Evolutionary conservation across 768 basidiomycete species (phyloP), one percentile per base, ranked within the genome.

Genomic region (Harrya chromipes): DNA sequence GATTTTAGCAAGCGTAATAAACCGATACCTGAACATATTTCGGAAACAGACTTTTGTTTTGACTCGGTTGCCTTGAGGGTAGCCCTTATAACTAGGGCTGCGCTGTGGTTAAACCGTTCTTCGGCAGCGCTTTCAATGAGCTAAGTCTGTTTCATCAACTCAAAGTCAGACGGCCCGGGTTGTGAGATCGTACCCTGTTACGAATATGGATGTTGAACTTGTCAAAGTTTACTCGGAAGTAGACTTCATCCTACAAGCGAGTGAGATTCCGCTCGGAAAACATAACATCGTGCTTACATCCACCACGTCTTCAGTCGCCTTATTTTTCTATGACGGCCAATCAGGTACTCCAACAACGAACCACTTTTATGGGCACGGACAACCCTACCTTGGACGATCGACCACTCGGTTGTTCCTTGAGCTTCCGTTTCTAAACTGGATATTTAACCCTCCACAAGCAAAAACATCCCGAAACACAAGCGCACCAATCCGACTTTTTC

Each of bases 211-310:
- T 74, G 56, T 87, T 84, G 68, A 94, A 95, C 59, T 82, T 87
- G 57, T 93, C 86, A 63, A 85, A 89, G 71, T 97, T 97, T 41
- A 97, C 79, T 41, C 90, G 82, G 63, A 97, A 89, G 67, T 84
- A 83, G 29, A 90, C 79, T 3, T 74, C 73, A 16, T 88, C 82
- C 85, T 93, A 50, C 7, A 5, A 47, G 8, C 23, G 60, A 40
- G 35, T 52, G 38, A 60, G 38, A 27, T 17, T 14, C 2, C 0
- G 9, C 26, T 23, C 29, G 11, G 3, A 24, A 1, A 24, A 27
- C 24, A 42, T 54, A 36, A 27, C n/a, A 27, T 16, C 35, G 11
- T 2, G 66, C 83, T 69, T 58, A 90, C 91, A 69, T 92, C 85
- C 31, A 90, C 81, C 26, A 77, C 68, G 26, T 77, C 74, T 23